Percentiles rank a stretch among this genome's conserved stretches.
Conservation (phyloP, 176 grass and related monocot genomes). For the Eleusine coracana region DNA sequence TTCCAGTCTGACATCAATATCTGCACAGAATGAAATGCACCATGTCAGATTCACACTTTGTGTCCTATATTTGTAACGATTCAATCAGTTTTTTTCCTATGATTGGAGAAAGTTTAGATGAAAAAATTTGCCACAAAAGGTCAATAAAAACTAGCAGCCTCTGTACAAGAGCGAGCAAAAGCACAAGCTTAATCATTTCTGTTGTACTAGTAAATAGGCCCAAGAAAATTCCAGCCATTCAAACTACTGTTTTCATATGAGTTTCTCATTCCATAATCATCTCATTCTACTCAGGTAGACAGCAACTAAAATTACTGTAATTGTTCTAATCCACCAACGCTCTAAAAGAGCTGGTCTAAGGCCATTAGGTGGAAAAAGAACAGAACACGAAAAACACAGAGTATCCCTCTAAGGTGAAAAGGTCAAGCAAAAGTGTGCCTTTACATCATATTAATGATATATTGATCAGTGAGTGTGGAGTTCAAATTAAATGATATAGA, state of each 20-base stretch:
- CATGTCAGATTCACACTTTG: conserved; percentile 22
- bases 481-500: too few species aligned
- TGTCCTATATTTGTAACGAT: neutral
- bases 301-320: neutral
- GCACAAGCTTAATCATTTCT: conserved; percentile 9
- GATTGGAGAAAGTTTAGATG: neutral
- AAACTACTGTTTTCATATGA: neutral
- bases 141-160: neutral
- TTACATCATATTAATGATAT: too few species aligned
- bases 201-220: conserved; percentile 25
- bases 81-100: neutral
- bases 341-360: neutral
- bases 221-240: neutral
- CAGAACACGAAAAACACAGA: neutral
- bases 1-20: conserved; percentile 41
- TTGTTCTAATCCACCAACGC: conserved; percentile 6
- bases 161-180: neutral
- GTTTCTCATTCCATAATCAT: neutral
- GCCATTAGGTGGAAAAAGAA: too few species aligned
- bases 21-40: conserved; percentile 40
- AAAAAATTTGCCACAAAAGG: neutral
- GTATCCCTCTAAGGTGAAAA: neutral
- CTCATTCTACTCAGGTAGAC: conserved; percentile 2
- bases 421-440: neutral
- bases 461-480: too few species aligned